Percentiles rank a stretch among this genome's conserved stretches.
Evolutionary conservation across 495 filamentous ascomycete genomes (phyloP).

Genomic region (Achaetomiella virescens): DNA sequence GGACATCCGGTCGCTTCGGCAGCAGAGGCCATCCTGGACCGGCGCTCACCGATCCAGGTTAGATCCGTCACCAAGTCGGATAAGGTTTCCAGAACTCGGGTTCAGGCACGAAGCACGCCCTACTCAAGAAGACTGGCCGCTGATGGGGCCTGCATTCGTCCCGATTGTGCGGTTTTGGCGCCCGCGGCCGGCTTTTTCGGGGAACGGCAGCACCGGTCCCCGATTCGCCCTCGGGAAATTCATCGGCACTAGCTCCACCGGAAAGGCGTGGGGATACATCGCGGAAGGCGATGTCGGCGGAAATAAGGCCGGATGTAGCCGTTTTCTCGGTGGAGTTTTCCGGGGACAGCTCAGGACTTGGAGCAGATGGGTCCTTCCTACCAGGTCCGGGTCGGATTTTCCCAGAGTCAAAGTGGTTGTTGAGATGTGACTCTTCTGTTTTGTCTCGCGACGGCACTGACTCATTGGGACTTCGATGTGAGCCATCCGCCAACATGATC

Average conservation of each 20-base stretch:
- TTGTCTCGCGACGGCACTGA: too few species aligned
- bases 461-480: too few species aligned
- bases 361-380: background rate
- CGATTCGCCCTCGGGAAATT: slow-evolving; percentile 5
- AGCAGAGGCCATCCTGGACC: too few species aligned
- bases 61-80: too few species aligned
- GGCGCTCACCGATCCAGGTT: too few species aligned
- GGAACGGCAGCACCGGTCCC: slow-evolving; percentile 1
- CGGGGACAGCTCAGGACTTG: background rate
- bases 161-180: background rate
- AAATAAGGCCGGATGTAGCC: slow-evolving; percentile 13
- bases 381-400: background rate
- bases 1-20: too few species aligned
- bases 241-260: slow-evolving; percentile 4
- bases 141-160: slow-evolving; percentile 2
- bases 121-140: background rate
- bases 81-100: background rate
- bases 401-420: background rate
- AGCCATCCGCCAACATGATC: too few species aligned
- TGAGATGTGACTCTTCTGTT: background rate
- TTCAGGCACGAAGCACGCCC: background rate
- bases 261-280: slow-evolving; percentile 10
- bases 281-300: slow-evolving; percentile 7
- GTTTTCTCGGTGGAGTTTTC: background rate
- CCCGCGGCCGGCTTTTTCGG: background rate